phyloP scores from a whole-genome alignment of 106 monocot genomes.

The Iris macrosiphon region DNA sequence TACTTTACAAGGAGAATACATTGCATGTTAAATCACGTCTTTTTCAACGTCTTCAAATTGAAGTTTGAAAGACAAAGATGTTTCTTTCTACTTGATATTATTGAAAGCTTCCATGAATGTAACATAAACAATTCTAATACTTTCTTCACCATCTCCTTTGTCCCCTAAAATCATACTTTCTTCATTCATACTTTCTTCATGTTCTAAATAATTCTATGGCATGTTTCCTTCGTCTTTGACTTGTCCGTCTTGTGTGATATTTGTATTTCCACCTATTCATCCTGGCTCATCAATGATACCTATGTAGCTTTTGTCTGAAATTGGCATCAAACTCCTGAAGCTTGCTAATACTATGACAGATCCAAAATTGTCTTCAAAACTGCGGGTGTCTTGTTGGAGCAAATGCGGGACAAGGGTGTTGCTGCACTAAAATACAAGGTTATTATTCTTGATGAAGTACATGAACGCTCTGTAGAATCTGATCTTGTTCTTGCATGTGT shows the following conservation, averaged over 20 bases:
- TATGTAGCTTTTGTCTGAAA: not conserved
- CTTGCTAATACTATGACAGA: not conserved
- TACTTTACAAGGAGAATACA: too few species aligned
- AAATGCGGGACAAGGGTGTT: slow-evolving; percentile 67
- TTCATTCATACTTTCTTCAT: not conserved
- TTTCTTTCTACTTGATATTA: too few species aligned
- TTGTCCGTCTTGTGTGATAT: not conserved
- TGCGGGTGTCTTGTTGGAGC: slow-evolving; percentile 68
- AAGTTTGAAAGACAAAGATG: too few species aligned
- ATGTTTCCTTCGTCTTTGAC: not conserved
- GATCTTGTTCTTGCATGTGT: slow-evolving; percentile 75
- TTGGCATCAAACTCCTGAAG: not conserved
- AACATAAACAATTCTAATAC: too few species aligned
- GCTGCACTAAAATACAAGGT: slow-evolving; percentile 69
- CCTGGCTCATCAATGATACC: not conserved
- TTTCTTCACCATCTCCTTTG: not conserved
- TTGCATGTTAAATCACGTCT: too few species aligned
- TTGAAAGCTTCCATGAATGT: too few species aligned
- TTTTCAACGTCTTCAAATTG: too few species aligned
- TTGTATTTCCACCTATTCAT: not conserved
- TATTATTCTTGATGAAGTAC: slow-evolving; percentile 82
- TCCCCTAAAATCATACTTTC: not conserved
- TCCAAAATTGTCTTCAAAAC: slow-evolving; percentile 22
- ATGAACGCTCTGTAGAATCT: slow-evolving; percentile 82
- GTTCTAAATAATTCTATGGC: too few species aligned